phyloP scores from a whole-genome alignment of 2,329 filamentous ascomycete species.

The Hawksworthiomyces lignivorus region DNA sequence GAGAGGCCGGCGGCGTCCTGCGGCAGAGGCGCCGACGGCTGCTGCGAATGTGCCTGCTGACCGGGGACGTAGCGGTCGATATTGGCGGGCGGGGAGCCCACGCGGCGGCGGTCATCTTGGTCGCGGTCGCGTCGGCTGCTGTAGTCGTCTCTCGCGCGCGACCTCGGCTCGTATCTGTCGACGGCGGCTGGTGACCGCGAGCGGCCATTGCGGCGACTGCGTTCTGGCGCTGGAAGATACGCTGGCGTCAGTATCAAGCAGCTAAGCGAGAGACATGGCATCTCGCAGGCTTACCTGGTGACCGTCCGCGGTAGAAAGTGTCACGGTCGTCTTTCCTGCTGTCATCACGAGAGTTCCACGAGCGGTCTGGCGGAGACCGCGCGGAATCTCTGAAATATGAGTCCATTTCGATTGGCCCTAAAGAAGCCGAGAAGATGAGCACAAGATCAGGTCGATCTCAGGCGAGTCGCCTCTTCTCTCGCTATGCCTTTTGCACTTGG shows the following conservation, averaged over 20 bases:
- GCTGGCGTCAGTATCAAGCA: not conserved
- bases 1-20: constrained; percentile 54
- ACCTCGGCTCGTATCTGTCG: constrained; percentile 69
- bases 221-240: constrained; percentile 42
- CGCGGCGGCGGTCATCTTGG: constrained; percentile 54
- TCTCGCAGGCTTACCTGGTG: constrained; percentile 52
- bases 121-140: constrained; percentile 26
- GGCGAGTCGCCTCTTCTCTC: no score
- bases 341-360: constrained; percentile 46
- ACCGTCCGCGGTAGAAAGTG: constrained; percentile 58
- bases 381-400: constrained; percentile 49
- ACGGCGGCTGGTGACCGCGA: constrained; percentile 65
- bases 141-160: constrained; percentile 61
- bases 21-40: constrained; percentile 32
- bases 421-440: not conserved
- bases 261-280: not conserved
- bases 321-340: constrained; percentile 49
- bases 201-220: constrained; percentile 48
- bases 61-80: constrained; percentile 83
- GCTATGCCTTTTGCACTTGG: no score
- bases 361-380: constrained; percentile 46
- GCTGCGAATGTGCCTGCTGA: constrained; percentile 52
- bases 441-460: no score
- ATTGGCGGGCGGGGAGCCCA: constrained; percentile 57
- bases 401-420: constrained; percentile 35